Percentiles rank a stretch among this genome's conserved stretches.
Conservation (phyloP, 2,329 filamentous ascomycete genomes). For the Stagonosporopsis tanaceti region DNA sequence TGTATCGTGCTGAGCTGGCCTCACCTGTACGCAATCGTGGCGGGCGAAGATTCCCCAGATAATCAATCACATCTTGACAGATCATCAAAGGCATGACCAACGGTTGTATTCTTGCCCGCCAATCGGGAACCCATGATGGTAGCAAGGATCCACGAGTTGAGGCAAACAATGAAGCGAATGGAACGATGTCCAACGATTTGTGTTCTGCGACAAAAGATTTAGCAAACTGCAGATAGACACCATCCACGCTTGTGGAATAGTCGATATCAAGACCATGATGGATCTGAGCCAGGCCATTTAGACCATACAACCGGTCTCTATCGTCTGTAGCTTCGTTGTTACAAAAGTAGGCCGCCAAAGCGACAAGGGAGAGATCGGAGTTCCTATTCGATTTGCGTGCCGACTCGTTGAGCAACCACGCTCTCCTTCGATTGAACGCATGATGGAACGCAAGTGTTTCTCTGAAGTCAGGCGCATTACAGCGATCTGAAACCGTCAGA, state of each 20-base stretch:
- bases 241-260: neutral
- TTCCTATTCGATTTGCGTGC: too few species aligned
- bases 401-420: too few species aligned
- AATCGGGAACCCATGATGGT: neutral
- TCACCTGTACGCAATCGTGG: too few species aligned
- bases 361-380: neutral
- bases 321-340: neutral
- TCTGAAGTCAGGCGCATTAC: neutral
- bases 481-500: neutral
- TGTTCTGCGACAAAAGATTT: neutral
- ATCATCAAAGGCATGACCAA: neutral
- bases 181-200: neutral
- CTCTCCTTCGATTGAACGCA: neutral
- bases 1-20: too few species aligned
- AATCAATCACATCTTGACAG: neutral
- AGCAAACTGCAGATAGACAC: neutral
- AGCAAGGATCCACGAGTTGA: neutral
- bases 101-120: neutral
- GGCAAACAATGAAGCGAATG: neutral
- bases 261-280: neutral
- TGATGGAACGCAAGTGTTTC: neutral
- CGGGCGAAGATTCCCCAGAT: neutral
- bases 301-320: neutral
- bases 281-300: neutral
- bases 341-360: neutral